A percentile compares a stretch with the other conserved stretches of the same genome.
phyloP scores from a whole-genome alignment of 73 alveolate species.

The Tetrahymena thermophila region DNA sequence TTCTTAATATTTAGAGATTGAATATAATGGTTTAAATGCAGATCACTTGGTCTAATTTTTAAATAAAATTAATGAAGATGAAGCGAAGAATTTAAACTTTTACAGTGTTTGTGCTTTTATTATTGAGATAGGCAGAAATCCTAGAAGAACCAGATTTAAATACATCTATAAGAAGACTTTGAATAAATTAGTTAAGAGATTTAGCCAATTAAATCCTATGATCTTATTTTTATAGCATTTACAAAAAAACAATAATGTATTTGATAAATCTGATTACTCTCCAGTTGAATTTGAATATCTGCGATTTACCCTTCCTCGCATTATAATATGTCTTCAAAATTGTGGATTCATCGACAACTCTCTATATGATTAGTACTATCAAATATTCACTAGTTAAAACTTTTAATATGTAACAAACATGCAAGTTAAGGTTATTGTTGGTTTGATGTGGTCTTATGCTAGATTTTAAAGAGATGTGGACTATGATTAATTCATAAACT shows the following conservation, averaged over 20 bases:
- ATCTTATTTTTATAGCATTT: neutral
- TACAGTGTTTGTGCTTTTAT: neutral
- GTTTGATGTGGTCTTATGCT: neutral
- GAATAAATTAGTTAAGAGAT: neutral
- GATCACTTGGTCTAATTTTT: neutral
- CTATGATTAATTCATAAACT: neutral
- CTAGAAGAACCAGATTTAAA: neutral
- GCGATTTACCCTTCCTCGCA: neutral
- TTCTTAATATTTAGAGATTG: neutral
- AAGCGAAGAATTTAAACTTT: neutral
- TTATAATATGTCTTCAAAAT: neutral
- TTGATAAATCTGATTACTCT: neutral
- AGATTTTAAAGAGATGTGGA: neutral
- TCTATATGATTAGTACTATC: neutral
- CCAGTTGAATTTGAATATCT: neutral
- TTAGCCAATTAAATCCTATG: neutral
- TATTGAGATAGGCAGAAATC: neutral
- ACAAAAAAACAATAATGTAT: neutral
- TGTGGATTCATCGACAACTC: neutral
- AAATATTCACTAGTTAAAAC: neutral
- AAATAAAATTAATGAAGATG: neutral
- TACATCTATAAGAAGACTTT: neutral
- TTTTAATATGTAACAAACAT: neutral
- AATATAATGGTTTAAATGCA: neutral
- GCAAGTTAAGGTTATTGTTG: neutral